phyloP scores from a whole-genome alignment of 305 asterid species.

The Striga hermonthica region DNA sequence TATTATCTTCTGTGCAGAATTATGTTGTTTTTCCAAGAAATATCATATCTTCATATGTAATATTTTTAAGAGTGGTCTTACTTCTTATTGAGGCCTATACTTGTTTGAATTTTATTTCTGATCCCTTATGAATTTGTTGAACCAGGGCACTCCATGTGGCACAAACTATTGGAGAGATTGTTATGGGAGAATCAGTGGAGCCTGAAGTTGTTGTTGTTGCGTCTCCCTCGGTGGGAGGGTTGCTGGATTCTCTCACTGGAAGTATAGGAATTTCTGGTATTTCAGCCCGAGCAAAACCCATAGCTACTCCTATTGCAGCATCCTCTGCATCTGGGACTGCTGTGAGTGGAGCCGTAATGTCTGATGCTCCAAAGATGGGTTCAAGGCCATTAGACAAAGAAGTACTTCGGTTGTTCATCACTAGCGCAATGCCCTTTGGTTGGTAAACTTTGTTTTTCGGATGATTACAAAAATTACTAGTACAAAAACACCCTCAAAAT shows the following conservation, averaged over 20 bases:
- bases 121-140: constrained; percentile 32
- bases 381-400: constrained; percentile 85
- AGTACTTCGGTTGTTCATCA: constrained; percentile 74
- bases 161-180: constrained; percentile 74
- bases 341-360: constrained; percentile 56
- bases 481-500: no score
- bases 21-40: no score
- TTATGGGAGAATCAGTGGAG: constrained; percentile 71
- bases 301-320: constrained; percentile 73
- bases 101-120: constrained; percentile 24
- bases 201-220: constrained; percentile 87
- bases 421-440: constrained; percentile 96
- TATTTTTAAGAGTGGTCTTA: background rate
- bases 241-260: constrained; percentile 94
- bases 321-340: constrained; percentile 70
- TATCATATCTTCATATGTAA: no score
- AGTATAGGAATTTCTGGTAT: constrained; percentile 84
- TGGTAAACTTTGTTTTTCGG: constrained; percentile 37
- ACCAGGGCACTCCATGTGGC: constrained; percentile 77
- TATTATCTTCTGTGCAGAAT: no score
- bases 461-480: background rate
- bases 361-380: constrained; percentile 79
- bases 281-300: constrained; percentile 85
- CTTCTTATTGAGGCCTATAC: constrained; percentile 22
- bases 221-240: constrained; percentile 88